Base-by-base conservation (phyloP, 495 filamentous ascomycete species). In the Aspergillus steynii region DNA sequence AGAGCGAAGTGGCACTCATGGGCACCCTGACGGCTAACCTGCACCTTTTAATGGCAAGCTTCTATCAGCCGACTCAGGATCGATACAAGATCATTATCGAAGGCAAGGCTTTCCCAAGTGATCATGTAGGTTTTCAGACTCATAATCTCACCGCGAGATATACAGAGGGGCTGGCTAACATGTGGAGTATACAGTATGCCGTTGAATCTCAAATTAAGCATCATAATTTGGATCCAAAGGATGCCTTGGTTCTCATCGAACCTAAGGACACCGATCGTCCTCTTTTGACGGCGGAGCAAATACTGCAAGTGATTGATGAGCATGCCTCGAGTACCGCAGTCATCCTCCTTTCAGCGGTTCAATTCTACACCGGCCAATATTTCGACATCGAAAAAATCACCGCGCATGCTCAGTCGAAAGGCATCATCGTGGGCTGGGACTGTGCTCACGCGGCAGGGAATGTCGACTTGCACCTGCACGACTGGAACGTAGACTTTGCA, bases 401-500 rank as follows among this genome's bases (percentile, higher is more conserved):
- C 7, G 80, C 82, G 4, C 82, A 90, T 69, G 93, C 93, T 0
- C 91, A 90, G 60, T 77, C 80, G 14, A 85, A 87, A 62, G 87
- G 85, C 42, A 90, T 99, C 58, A 77, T 89, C 37, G 85, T 97
- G 45, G 90, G 93, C 57, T 99, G 93, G 92, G 95, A 99, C 72
- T 88, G 97, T 59, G 95, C 95, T 4, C 95, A 99, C 75, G 95
- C 93, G 9, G 91, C 86, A 6, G 95, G 96, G 32, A 99, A 99
- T 73, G 91, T 97, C 4, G 85, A 88, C 10, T 77, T 97, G 14
- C 74, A 80, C 27, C 83, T 99, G 28, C 91, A 96, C 72, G 89
- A 91, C 68, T 98, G 96, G 96, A 84, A 93, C 56, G 93, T 97
- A 29, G 95, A 99, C 73, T 96, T 96, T 59, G 93, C 95, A 3